These are phyloP conservation scores for Plasmodium gallinaceum DNA, from an alignment of 169 alveolate genomes.

Conservation along the genomic window DNA sequence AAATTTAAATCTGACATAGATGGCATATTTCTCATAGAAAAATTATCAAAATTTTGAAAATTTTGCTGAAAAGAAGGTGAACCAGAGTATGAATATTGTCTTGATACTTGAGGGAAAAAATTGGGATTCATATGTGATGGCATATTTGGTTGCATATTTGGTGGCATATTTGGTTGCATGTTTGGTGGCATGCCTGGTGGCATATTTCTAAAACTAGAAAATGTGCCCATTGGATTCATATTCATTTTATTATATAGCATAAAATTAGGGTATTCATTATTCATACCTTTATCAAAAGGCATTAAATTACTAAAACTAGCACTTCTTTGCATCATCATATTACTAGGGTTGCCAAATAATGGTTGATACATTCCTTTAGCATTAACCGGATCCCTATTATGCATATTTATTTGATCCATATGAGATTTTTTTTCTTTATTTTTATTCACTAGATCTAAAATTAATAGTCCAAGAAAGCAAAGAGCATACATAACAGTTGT, in stretches of 20 bases:
- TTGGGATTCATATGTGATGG: conserved; percentile 19
- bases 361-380: conserved; percentile 58
- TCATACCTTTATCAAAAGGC: conserved; percentile 48
- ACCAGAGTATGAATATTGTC: conserved; percentile 44
- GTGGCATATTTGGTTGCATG: neutral
- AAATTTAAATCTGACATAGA: conserved; percentile 18
- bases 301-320: conserved; percentile 38
- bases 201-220: conserved; percentile 20
- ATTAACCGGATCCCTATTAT: conserved; percentile 21
- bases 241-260: conserved; percentile 47
- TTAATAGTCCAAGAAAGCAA: conserved; percentile 28
- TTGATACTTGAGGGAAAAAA: conserved; percentile 57
- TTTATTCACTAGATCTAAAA: conserved; percentile 24
- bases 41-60: conserved; percentile 13
- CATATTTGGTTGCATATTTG: conserved; percentile 13
- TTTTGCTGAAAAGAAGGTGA: conserved; percentile 28
- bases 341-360: conserved; percentile 8
- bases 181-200: conserved; percentile 3
- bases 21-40: conserved; percentile 21
- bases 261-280: conserved; percentile 18
- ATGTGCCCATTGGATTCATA: conserved; percentile 6
- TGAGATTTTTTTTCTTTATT: conserved; percentile 45
- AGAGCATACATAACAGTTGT: conserved; percentile 50
- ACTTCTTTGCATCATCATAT: conserved; percentile 60
- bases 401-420: conserved; percentile 22